Percentiles rank a stretch among this genome's conserved stretches.
Evolutionary conservation across 1,139 yeast species (phyloP).

Genomic region (Suhomyces bribrorum): DNA sequence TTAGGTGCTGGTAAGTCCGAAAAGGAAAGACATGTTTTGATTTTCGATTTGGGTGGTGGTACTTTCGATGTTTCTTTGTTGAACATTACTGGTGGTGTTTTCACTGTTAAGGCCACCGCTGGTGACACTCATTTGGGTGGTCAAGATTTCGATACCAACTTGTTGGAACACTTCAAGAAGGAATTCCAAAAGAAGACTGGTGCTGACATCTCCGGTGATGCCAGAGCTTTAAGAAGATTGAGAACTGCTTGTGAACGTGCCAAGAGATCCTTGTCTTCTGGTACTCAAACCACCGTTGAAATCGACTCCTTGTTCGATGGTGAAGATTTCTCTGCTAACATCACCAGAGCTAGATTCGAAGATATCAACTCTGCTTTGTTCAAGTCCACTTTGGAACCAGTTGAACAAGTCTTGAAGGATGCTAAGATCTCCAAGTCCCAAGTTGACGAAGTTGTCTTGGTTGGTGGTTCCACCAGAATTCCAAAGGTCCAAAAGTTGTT

Average conservation of each 20-base stretch:
- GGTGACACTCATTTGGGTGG: constrained; percentile 99
- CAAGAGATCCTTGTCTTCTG: constrained; percentile 96
- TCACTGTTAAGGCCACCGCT: constrained; percentile 99
- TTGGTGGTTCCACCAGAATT: constrained; percentile 99
- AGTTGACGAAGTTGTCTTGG: constrained; percentile 95
- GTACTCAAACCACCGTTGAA: constrained; percentile 95
- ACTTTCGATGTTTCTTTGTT: constrained; percentile 97
- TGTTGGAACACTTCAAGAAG: constrained; percentile 88
- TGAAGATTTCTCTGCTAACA: constrained; percentile 93
- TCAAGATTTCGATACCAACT: constrained; percentile 98
- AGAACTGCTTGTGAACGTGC: constrained; percentile 99
- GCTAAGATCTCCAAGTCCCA: constrained; percentile 86
- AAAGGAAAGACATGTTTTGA: constrained; percentile 85
- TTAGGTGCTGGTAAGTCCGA: constrained; percentile 91
- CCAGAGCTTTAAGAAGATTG: constrained; percentile 97
- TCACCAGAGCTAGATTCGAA: constrained; percentile 99
- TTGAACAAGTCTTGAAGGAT: constrained; percentile 96
- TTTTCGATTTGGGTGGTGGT: constrained; percentile 98
- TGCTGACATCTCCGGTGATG: constrained; percentile 85
- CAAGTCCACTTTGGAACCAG: constrained; percentile 96
- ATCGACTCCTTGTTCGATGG: constrained; percentile 96
- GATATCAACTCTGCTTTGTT: constrained; percentile 93
- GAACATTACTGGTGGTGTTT: constrained; percentile 98
- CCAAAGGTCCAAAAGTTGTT: constrained; percentile 98
- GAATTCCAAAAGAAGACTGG: constrained; percentile 98